Base-by-base conservation (phyloP, 2,329 filamentous ascomycete species). In the Aspergillus sp. region DNA sequence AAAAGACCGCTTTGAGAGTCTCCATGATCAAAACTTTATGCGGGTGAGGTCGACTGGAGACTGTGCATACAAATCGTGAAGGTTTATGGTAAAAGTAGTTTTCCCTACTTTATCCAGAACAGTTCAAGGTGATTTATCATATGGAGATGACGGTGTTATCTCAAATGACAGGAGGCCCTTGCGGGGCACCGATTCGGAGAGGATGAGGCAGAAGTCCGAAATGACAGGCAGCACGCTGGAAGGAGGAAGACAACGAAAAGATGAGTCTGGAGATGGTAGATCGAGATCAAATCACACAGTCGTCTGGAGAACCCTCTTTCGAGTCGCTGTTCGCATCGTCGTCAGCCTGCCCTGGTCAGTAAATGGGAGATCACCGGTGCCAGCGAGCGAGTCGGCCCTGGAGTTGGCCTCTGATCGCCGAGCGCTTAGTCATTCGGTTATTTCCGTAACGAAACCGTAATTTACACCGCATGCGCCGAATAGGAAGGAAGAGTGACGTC, bases 1-100 rank as follows among this genome's bases (percentile, higher is more conserved):
- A 92, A 79, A 98, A 94, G 71, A 97, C 87, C 60, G 89, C 83
- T 76, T 87, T 91, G 74, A 98, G 83, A 49, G 90, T 85, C 81
- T 98, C 92, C 95, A 98, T 98, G 71, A 68, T 77, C 49, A 55
- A 54, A 59, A 24, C 11, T 42, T 20, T 45, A 49, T 36, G 55
- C 11, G 5, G 14, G 20, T 24, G 11, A 24, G 20, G 18, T 24
- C 45, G 45, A 47, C 45, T 11, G 12, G 7, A 16, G 18, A 24
- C 18, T 11, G 45, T 22, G 45, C 12, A 24, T 11, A 9, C 18
- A 14, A 7, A 24, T 16, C 3, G 22, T 31, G 49, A 10, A 51
- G 7, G 4, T 32, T 11, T 51, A 29, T 49, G 49, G 24, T 5
- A 51, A 51, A 24, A 22, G 49, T 9, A 12, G 16, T 6, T 26